Evolutionary conservation across 1,139 yeast genomes (phyloP).

Genomic region (Lipomyces yarrowii): DNA sequence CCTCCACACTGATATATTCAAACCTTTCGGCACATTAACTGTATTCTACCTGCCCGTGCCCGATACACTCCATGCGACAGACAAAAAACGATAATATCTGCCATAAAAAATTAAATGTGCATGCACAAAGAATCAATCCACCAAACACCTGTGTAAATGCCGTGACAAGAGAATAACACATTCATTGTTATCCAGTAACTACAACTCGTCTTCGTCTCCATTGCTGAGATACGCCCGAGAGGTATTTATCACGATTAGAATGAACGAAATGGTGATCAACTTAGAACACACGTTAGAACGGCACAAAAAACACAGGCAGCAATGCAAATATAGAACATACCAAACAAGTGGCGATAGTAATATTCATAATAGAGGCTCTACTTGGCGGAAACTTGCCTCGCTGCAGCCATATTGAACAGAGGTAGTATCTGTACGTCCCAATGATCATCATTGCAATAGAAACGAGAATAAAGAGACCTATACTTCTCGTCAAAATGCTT

Average conservation of each 20-base stretch:
- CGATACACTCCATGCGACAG: neutral
- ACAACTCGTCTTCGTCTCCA: neutral
- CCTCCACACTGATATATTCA: neutral
- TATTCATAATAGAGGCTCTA: conserved; percentile 22
- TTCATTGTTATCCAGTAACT: neutral
- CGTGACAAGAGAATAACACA: neutral
- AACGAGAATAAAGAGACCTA: conserved; percentile 22
- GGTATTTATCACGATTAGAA: conserved; percentile 23
- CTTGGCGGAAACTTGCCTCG: conserved; percentile 27
- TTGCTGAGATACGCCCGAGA: conserved; percentile 5
- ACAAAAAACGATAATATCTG: neutral
- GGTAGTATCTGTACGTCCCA: conserved; percentile 27
- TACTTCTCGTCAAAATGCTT: neutral
- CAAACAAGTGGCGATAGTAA: conserved; percentile 16
- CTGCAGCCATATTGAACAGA: conserved; percentile 28
- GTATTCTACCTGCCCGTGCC: neutral
- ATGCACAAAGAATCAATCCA: neutral
- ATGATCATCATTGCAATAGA: conserved; percentile 23
- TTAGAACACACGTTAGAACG: neutral
- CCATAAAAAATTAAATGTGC: neutral
- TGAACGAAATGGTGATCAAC: conserved; percentile 22
- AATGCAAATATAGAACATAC: conserved; percentile 11
- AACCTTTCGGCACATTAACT: neutral
- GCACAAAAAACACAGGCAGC: neutral
- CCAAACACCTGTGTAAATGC: neutral